These are phyloP conservation scores for Forsythia viridissima DNA, from an alignment of 257 asterid species.

Conservation along the genomic window DNA sequence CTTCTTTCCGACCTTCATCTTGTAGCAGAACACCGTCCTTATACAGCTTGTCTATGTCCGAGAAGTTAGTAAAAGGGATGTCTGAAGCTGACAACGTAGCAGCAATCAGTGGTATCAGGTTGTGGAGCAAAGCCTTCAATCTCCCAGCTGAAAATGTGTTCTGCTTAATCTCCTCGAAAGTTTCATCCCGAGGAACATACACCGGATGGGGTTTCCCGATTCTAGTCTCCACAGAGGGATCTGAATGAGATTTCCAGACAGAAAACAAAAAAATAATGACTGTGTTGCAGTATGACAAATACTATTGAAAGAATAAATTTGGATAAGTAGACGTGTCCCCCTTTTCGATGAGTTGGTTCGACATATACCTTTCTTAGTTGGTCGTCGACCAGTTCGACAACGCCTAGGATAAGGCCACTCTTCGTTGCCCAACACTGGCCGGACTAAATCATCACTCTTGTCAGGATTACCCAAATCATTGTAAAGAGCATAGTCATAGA, in stretches of 20 bases:
- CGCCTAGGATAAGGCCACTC: slow-evolving; percentile 92
- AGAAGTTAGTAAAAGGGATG: slow-evolving; percentile 69
- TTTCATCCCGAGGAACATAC: slow-evolving; percentile 86
- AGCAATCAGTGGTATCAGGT: slow-evolving; percentile 70
- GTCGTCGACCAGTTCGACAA: slow-evolving; percentile 79
- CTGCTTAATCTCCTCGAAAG: slow-evolving; percentile 85
- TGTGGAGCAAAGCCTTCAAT: slow-evolving; percentile 79
- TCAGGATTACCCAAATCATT: slow-evolving; percentile 90
- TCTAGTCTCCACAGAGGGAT: slow-evolving; percentile 57
- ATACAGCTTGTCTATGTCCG: slow-evolving; percentile 74
- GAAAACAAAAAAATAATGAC: too few relatives aligned
- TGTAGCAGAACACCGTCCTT: slow-evolving; percentile 52
- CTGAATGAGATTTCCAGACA: slow-evolving; percentile 32
- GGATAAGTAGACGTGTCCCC: neutral
- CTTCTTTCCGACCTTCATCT: slow-evolving; percentile 37
- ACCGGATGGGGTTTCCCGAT: slow-evolving; percentile 84
- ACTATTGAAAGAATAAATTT: neutral
- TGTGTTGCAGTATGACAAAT: neutral
- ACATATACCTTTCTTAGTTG: slow-evolving; percentile 55
- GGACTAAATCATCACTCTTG: slow-evolving; percentile 51
- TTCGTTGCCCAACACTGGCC: slow-evolving; percentile 62
- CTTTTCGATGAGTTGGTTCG: neutral
- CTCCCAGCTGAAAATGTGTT: slow-evolving; percentile 76
- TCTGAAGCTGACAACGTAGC: slow-evolving; percentile 72
- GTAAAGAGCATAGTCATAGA: slow-evolving; percentile 78